A percentile compares a stretch with the other conserved stretches of the same genome.
Evolutionary conservation across 306 rosid genomes (phyloP).

Genomic region (Quercus engelmannii): DNA sequence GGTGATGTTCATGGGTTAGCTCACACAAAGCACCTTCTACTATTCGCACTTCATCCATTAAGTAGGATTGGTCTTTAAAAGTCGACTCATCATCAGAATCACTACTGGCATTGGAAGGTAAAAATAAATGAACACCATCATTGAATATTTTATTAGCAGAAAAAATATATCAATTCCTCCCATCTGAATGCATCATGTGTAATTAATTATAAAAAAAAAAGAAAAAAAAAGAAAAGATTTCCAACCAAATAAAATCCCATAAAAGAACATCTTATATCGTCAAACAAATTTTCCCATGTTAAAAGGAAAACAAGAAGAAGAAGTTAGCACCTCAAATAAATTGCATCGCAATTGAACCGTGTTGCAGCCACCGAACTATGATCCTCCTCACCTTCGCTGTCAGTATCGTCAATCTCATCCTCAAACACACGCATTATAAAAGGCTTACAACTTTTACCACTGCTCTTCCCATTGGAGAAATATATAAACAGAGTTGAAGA

Average conservation of each 20-base stretch:
- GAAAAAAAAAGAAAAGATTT: background rate
- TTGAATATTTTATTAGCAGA: background rate
- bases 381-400: slow-evolving; percentile 42
- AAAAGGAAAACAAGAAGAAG: background rate
- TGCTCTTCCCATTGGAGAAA: slow-evolving; percentile 24
- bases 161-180: background rate
- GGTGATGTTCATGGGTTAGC: slow-evolving; percentile 59
- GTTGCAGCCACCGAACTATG: slow-evolving; percentile 24
- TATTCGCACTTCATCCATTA: slow-evolving; percentile 60
- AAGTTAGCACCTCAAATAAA: slow-evolving; percentile 53
- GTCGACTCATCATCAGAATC: slow-evolving; percentile 42
- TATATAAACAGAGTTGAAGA: slow-evolving; percentile 10
- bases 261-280: background rate
- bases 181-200: background rate
- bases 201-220: background rate
- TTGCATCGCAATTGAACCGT: slow-evolving; percentile 49
- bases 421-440: slow-evolving; percentile 59
- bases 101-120: slow-evolving; percentile 53
- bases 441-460: slow-evolving; percentile 32
- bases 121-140: slow-evolving; percentile 17
- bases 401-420: slow-evolving; percentile 46
- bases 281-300: background rate
- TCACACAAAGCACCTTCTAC: slow-evolving; percentile 66
- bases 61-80: slow-evolving; percentile 44
- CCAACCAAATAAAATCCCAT: background rate